phyloP scores from a whole-genome alignment of 1,284 basidiomycete genomes.

The Moniliophthora roreri region DNA sequence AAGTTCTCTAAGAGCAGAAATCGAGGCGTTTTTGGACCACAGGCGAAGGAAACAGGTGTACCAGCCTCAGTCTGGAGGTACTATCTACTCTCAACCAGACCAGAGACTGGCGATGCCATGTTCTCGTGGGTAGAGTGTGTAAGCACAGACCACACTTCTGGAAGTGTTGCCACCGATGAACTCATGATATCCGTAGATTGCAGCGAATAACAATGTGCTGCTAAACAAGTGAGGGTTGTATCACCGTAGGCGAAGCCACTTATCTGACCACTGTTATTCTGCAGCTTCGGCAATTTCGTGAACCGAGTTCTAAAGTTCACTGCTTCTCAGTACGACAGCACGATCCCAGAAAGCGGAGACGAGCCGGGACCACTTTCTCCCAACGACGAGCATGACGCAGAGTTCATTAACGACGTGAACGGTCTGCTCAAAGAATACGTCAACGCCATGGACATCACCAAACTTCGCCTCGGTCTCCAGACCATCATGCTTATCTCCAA shows the following conservation, averaged over 20 bases:
- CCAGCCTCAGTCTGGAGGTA: constrained; percentile 97
- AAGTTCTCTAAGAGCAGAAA: constrained; percentile 99
- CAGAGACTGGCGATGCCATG: constrained; percentile 93
- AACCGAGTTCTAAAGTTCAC: constrained; percentile 95
- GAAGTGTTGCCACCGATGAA: not conserved
- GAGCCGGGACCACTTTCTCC: constrained; percentile 65
- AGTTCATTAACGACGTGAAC: constrained; percentile 86
- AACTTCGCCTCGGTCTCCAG: constrained; percentile 85
- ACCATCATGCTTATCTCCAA: constrained; percentile 89
- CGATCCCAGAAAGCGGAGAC: constrained; percentile 80
- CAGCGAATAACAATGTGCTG: constrained; percentile 92
- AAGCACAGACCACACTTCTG: constrained; percentile 27
- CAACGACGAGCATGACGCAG: constrained; percentile 69
- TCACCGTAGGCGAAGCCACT: not conserved
- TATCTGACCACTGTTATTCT: constrained; percentile 14
- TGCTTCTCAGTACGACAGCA: constrained; percentile 80
- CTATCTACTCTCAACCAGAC: constrained; percentile 91
- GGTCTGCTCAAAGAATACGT: constrained; percentile 79
- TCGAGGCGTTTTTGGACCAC: constrained; percentile 96
- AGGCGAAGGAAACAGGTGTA: constrained; percentile 91
- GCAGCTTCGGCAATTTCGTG: constrained; percentile 95
- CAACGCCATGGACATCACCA: constrained; percentile 89
- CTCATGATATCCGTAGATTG: constrained; percentile 51
- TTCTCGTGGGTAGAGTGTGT: constrained; percentile 98
- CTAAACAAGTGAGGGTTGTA: constrained; percentile 77